Evolutionary conservation across 2,329 filamentous ascomycete species (phyloP), one percentile per base, ranked within the genome.

Genomic region (Pyrenophora teres): DNA sequence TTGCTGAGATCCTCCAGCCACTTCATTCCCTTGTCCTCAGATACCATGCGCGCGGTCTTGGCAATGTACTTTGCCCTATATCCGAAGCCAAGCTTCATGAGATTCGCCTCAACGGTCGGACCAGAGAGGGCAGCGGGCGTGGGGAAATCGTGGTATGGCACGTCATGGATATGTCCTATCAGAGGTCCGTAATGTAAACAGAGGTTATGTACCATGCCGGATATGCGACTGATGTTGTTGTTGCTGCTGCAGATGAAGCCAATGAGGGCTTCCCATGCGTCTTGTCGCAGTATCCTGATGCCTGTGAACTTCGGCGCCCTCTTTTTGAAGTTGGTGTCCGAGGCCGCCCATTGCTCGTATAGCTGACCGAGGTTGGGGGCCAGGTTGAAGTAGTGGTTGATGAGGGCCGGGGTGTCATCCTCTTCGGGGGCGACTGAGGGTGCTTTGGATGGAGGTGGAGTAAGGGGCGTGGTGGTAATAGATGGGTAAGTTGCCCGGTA

Each of bases 221-320:
- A 93, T 71, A 99, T 99, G 33, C 94, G 85, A 2, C 87, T 83
- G 54, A 99, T 99, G 71, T 99, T 97, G 77, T 99, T 99, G 76
- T 99, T 99, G 75, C 92, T 96, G 75, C 92, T 97, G 80, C 94
- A 99, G 59, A 99, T 99, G 74, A 99, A 99, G 50, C 89, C 87
- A 19, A 99, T 80, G 18, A 99, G 80, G 0, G 94, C 87, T 74
- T 99, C 94, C 94, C 95, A 99, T 1, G 93, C 87, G 78, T 97
- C 92, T 76, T 99, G 94, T 64, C 88, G 90, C 38, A 99, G 78
- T 60, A 99, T 97, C 18, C 94, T 87, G 49, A 99, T 89, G 10
- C 95, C 94, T 0, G 88, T 87, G 71, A 99, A 99, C 49, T 87
- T 86, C 0, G 89, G 87, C 0, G 94, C 93, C 62, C 90, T 90